Base-by-base conservation (phyloP, 257 asterid genomes). In the Ilex aquifolium region DNA sequence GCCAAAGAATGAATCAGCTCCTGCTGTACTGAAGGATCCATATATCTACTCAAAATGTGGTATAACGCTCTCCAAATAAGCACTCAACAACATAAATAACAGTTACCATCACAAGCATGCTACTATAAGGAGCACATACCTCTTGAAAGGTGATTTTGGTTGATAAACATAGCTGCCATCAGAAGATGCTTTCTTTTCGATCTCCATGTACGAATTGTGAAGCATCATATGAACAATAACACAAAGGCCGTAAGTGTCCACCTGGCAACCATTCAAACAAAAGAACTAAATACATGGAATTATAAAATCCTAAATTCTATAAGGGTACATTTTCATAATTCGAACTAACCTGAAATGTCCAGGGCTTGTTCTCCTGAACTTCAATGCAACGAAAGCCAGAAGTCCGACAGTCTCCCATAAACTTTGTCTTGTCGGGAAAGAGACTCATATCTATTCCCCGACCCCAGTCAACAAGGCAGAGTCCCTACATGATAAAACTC, bases 391-490 rank as follows among this genome's bases (percentile, higher is more conserved):
- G 94, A 75, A 93, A 93, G 46, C 97, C 99, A 48, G 96, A 87
- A 56, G 99, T 93, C 75, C 97, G 79, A 65, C 95, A 69, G 60
- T 85, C 99, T 66, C 96, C 99, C n/a, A 59, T 62, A 65, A 93
- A 93, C 72, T 82, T 76, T 42, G 92, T 84, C 70, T 66, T 55
- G 32, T 77, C 54, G 7, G 96, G 90, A 64, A 87, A 90, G 54
- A 90, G 86, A 63, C 74, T 77, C 59, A 87, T 73, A 69, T 90
- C 99, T 53, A 93, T 90, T 60, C 97, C 95, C 79, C 90, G 81
- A 53, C 99, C 99, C 99, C 97, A 93, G 77, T 93, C 97, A 7
- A 93, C 94, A 62, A 93, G 95, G 81, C 95, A 85, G 70, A 90
- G 90, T 51, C 99, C 99, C 99, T 93, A 88, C 59, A 66, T 49